Conservation (phyloP, 768 basidiomycete genomes). For the Rubroboletus pulcherrimus region DNA sequence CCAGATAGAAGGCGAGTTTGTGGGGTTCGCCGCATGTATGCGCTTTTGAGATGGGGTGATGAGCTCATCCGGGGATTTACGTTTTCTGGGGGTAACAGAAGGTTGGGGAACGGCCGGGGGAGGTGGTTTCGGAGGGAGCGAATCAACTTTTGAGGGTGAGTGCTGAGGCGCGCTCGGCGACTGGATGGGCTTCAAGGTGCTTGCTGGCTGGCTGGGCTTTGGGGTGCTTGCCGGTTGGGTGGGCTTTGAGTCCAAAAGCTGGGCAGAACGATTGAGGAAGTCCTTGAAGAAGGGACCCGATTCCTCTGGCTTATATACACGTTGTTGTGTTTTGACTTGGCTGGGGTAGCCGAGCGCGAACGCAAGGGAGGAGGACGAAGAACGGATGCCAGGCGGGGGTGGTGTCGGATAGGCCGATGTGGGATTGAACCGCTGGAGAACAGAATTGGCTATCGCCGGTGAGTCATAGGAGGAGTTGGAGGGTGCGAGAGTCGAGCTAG, state of each 20-base stretch:
- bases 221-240: constrained; percentile 10
- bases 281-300: constrained; percentile 63
- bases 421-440: constrained; percentile 63
- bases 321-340: constrained; percentile 24
- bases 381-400: constrained; percentile 56
- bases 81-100: constrained; percentile 61
- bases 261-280: constrained; percentile 47
- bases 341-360: constrained; percentile 57
- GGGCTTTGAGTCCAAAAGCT: constrained; percentile 39
- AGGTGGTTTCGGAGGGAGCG: constrained; percentile 15
- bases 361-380: constrained; percentile 74
- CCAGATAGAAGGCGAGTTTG: constrained; percentile 8
- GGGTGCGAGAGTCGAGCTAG: constrained; percentile 40
- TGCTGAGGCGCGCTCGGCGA: constrained; percentile 13
- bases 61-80: constrained; percentile 58
- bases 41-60: constrained; percentile 67
- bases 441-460: constrained; percentile 55
- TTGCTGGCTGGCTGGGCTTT: constrained; percentile 6
- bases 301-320: constrained; percentile 49
- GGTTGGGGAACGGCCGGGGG: constrained; percentile 5
- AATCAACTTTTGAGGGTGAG: constrained; percentile 14
- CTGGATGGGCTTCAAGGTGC: constrained; percentile 13
- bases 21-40: constrained; percentile 26
- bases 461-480: constrained; percentile 53
- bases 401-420: constrained; percentile 68